Conservation (phyloP, 2,329 filamentous ascomycete genomes). For the Trichophyton benhamiae region DNA sequence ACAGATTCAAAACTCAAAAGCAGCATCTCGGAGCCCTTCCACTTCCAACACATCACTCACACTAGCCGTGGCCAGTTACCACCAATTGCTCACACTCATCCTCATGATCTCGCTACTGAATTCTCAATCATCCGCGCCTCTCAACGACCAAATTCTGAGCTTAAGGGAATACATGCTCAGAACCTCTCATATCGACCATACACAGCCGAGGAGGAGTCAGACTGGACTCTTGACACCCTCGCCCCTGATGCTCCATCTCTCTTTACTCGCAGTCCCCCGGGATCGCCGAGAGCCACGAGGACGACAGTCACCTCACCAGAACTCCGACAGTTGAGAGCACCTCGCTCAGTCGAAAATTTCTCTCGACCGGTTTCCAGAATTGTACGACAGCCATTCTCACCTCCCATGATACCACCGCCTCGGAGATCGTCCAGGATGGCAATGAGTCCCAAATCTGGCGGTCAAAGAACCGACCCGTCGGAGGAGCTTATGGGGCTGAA, state of each 20-base stretch:
- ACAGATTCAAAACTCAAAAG: conserved; percentile 34
- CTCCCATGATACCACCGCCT: conserved; percentile 30
- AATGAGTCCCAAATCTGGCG: conserved; percentile 20
- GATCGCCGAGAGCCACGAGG: conserved; percentile 20
- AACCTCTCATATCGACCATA: conserved; percentile 32
- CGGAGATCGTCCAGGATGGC: conserved; percentile 26
- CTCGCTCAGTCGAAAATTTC: conserved; percentile 41
- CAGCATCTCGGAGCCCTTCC: conserved; percentile 49
- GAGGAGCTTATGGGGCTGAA: conserved; percentile 29
- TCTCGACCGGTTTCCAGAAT: conserved; percentile 39
- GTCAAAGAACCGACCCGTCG: conserved; percentile 29
- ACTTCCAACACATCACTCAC: conserved; percentile 53
- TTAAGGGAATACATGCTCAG: conserved; percentile 43
- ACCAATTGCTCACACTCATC: conserved; percentile 39
- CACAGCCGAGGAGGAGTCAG: conserved; percentile 19
- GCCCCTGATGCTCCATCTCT: conserved; percentile 12
- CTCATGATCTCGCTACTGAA: conserved; percentile 41
- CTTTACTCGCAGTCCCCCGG: conserved; percentile 16
- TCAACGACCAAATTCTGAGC: conserved; percentile 37
- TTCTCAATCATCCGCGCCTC: conserved; percentile 43
- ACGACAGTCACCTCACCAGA: conserved; percentile 16
- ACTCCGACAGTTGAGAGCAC: conserved; percentile 19
- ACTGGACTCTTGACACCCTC: conserved; percentile 6
- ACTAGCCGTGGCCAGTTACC: conserved; percentile 45
- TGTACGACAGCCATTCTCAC: conserved; percentile 27